These are phyloP conservation scores for Penicillium angulare DNA, from an alignment of 495 filamentous ascomycete species.

Conservation along the genomic window DNA sequence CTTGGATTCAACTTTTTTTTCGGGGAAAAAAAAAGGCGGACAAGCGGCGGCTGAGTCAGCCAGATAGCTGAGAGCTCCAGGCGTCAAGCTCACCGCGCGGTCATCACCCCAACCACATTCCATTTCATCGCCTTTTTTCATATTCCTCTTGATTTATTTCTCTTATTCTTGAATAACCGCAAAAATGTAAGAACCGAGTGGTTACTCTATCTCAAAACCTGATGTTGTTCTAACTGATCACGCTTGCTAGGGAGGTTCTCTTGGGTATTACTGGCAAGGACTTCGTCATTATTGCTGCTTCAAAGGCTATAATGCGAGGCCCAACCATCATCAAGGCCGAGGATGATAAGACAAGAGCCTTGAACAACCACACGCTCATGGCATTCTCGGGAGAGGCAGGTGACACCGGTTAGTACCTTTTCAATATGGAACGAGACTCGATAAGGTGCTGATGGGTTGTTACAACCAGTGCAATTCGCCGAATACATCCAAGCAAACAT, in stretches of 20 bases:
- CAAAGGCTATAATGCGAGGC: slow-evolving; percentile 96
- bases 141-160: slow-evolving; percentile 11
- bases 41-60: slow-evolving; percentile 42
- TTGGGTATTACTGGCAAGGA: slow-evolving; percentile 98
- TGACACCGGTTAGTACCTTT: slow-evolving; percentile 72
- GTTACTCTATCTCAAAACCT: slow-evolving; percentile 6
- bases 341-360: slow-evolving; percentile 90
- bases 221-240: slow-evolving; percentile 16
- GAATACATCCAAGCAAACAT: slow-evolving; percentile 99
- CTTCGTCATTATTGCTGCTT: slow-evolving; percentile 95
- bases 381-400: slow-evolving; percentile 96
- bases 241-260: slow-evolving; percentile 80
- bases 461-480: slow-evolving; percentile 84
- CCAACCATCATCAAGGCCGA: slow-evolving; percentile 92
- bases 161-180: slow-evolving; percentile 11
- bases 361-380: slow-evolving; percentile 94
- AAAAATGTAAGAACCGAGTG: too few relatives aligned
- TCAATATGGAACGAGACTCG: not conserved
- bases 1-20: slow-evolving; percentile 43
- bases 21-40: slow-evolving; percentile 30
- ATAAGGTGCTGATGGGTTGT: slow-evolving; percentile 13
- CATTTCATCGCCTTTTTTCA: slow-evolving; percentile 12
- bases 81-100: slow-evolving; percentile 47
- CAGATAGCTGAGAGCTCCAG: slow-evolving; percentile 41
- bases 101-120: slow-evolving; percentile 20